These are phyloP conservation scores for Russula lepida DNA, from an alignment of 768 basidiomycete species.

Conservation along the genomic window DNA sequence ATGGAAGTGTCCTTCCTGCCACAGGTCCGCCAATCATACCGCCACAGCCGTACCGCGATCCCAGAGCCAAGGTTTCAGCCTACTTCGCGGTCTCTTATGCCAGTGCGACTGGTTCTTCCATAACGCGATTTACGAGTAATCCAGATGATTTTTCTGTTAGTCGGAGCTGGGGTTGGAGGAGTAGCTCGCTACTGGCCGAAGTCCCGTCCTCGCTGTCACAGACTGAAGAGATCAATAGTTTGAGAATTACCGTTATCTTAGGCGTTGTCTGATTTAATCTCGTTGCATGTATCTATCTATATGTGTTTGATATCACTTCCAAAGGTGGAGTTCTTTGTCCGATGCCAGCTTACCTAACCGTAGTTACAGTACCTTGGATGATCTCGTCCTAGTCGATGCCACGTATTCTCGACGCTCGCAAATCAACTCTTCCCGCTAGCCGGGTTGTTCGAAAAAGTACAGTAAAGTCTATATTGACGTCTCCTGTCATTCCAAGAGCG, in stretches of 20 bases:
- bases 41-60: conserved; percentile 66
- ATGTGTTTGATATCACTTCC: neutral
- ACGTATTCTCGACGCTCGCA: conserved; percentile 6
- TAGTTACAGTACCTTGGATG: neutral
- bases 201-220: conserved; percentile 22
- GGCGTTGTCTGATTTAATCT: conserved; percentile 49
- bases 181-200: conserved; percentile 43
- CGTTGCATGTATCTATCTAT: neutral
- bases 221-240: conserved; percentile 43
- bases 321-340: neutral
- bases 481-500: neutral
- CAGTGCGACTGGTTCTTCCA: conserved; percentile 68
- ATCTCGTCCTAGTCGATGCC: neutral
- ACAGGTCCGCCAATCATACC: conserved; percentile 43
- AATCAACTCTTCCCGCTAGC: neutral
- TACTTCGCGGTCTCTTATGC: conserved; percentile 82
- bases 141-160: conserved; percentile 79
- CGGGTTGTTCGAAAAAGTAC: neutral
- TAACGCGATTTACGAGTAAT: conserved; percentile 77
- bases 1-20: conserved; percentile 29
- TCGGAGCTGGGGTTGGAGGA: conserved; percentile 95
- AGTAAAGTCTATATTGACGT: neutral
- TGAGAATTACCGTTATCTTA: conserved; percentile 72
- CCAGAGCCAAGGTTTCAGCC: conserved; percentile 58
- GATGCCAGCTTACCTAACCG: conserved; percentile 1